These are phyloP conservation scores for Fusarium foetens DNA, from an alignment of 2,329 filamentous ascomycete species.

Conservation along the genomic window DNA sequence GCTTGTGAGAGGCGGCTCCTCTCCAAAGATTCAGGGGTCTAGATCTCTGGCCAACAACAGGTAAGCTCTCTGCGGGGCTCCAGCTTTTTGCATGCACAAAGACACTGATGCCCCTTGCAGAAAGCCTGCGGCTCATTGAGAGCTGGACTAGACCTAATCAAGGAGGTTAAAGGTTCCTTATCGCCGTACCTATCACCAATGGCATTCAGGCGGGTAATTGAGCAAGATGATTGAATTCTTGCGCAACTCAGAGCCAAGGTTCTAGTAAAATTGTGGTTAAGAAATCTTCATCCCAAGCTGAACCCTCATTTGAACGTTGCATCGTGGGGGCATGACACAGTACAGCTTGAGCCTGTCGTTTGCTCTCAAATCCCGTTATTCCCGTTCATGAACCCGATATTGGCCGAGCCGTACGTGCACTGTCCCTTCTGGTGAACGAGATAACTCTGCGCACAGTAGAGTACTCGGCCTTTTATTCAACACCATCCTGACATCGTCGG, in stretches of 20 bases:
- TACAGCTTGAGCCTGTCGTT: constrained; percentile 2
- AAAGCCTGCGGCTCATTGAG: constrained; percentile 39
- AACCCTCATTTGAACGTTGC: constrained; percentile 9
- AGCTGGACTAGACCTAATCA: constrained; percentile 22
- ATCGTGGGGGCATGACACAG: constrained; percentile 27
- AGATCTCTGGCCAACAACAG: constrained; percentile 36
- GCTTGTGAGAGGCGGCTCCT: constrained; percentile 25
- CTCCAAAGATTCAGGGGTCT: constrained; percentile 39
- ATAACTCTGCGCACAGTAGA: constrained; percentile 16
- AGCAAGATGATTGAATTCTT: constrained; percentile 18
- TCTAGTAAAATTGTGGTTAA: neutral
- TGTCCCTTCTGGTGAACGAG: neutral
- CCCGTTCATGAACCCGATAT: constrained; percentile 35
- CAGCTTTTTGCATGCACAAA: constrained; percentile 43
- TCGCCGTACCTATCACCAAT: constrained; percentile 16
- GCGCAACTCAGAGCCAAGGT: constrained; percentile 6
- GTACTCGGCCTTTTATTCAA: constrained; percentile 1
- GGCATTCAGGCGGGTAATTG: constrained; percentile 8
- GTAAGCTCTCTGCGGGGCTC: constrained; percentile 44
- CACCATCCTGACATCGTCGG: constrained; percentile 18
- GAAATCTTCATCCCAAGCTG: constrained; percentile 1
- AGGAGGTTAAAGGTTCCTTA: constrained; percentile 19
- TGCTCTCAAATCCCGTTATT: constrained; percentile 25
- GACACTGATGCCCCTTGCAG: constrained; percentile 40
- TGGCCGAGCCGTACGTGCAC: constrained; percentile 39